Percentiles rank a stretch among this genome's conserved stretches.
These are phyloP conservation scores for Hemisphaericaspora subhashii DNA, from an alignment of 1,139 yeast species.

Conservation along the genomic window DNA sequence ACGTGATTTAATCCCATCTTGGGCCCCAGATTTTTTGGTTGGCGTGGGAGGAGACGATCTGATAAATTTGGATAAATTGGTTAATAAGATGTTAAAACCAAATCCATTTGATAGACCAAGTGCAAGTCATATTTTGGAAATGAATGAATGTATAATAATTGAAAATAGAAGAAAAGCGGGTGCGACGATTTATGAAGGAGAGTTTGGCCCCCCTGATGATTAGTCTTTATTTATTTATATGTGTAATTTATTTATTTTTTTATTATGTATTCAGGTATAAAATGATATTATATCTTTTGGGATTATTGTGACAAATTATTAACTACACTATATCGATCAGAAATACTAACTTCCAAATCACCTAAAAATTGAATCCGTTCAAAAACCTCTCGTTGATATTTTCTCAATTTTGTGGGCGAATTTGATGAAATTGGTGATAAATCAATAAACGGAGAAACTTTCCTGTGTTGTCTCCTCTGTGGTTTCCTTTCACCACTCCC, in stretches of 20 bases:
- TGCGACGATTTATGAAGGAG: slow-evolving; percentile 95
- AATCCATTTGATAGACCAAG: slow-evolving; percentile 81
- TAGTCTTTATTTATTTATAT: background rate
- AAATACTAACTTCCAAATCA: slow-evolving; percentile 14
- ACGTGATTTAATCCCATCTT: slow-evolving; percentile 52
- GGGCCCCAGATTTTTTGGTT: slow-evolving; percentile 85
- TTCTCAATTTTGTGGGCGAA: slow-evolving; percentile 20
- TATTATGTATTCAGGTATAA: background rate
- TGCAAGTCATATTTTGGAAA: slow-evolving; percentile 64
- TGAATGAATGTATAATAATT: slow-evolving; percentile 74
- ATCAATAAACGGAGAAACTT: slow-evolving; percentile 16
- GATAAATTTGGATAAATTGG: slow-evolving; percentile 73
- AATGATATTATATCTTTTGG: background rate
- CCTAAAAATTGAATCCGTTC: slow-evolving; percentile 24
- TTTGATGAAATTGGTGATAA: slow-evolving; percentile 15
- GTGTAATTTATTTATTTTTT: background rate
- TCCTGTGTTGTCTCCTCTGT: slow-evolving; percentile 7
- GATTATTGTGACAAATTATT: background rate
- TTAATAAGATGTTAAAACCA: slow-evolving; percentile 88
- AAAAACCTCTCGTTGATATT: slow-evolving; percentile 25
- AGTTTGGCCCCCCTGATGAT: slow-evolving; percentile 56
- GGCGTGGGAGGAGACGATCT: slow-evolving; percentile 68
- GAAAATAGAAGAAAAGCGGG: slow-evolving; percentile 88
- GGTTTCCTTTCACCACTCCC: background rate
- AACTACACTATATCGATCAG: slow-evolving; percentile 13